Conservation (phyloP, 2,329 filamentous ascomycete genomes). For the Phoma sp. region DNA sequence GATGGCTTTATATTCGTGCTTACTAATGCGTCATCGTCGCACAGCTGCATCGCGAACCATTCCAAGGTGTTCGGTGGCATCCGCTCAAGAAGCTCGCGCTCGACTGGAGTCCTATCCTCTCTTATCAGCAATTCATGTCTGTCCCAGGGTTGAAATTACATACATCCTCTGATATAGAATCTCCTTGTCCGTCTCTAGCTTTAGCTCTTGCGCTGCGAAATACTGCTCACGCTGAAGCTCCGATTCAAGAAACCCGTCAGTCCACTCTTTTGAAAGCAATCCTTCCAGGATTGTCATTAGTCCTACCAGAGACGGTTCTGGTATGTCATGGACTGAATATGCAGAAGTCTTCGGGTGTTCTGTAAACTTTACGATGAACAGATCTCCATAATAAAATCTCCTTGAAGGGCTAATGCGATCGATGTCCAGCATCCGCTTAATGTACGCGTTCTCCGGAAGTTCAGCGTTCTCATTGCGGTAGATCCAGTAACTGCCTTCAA, state of each 20-base stretch:
- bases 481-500: not conserved
- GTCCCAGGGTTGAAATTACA: not conserved
- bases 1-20: not conserved
- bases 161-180: not conserved
- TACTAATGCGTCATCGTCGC: not conserved
- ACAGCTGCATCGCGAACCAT: not conserved
- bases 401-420: not conserved
- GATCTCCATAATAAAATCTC: not conserved
- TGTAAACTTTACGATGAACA: not conserved
- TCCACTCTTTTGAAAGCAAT: not conserved
- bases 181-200: not conserved
- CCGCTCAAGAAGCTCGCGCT: not conserved
- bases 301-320: not conserved
- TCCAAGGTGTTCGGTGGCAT: not conserved
- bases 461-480: not conserved
- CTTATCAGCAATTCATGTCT: not conserved
- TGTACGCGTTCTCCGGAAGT: not conserved
- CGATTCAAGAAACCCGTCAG: not conserved
- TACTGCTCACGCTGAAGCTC: not conserved
- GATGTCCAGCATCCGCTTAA: not conserved
- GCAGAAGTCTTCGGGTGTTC: not conserved
- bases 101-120: not conserved
- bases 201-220: not conserved
- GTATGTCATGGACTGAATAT: not conserved
- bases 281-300: not conserved